A percentile compares a stretch with the other conserved stretches of the same genome.
phyloP scores from a whole-genome alignment of 2,329 filamentous ascomycete genomes.

The Penicillium expansum region DNA sequence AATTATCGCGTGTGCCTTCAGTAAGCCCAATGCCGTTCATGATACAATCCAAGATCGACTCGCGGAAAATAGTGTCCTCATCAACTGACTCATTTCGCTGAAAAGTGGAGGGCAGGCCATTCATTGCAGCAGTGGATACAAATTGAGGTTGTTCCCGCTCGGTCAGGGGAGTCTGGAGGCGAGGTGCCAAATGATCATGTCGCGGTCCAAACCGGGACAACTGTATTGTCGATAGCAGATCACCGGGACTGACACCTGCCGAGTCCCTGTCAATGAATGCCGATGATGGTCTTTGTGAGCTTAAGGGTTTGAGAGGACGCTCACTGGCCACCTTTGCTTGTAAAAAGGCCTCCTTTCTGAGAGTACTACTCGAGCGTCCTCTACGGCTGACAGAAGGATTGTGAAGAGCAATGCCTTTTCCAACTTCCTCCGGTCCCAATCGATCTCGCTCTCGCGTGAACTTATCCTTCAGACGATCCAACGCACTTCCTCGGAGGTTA shows the following conservation, averaged over 20 bases:
- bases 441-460: slow-evolving; percentile 82
- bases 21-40: slow-evolving; percentile 88
- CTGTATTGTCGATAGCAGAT: slow-evolving; percentile 76
- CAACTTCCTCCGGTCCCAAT: slow-evolving; percentile 73
- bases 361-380: slow-evolving; percentile 67
- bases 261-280: slow-evolving; percentile 33
- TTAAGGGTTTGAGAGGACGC: slow-evolving; percentile 25
- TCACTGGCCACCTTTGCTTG: slow-evolving; percentile 60
- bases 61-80: slow-evolving; percentile 83
- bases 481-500: slow-evolving; percentile 75
- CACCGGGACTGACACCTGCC: slow-evolving; percentile 64
- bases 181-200: slow-evolving; percentile 39
- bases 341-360: slow-evolving; percentile 76
- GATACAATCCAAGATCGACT: slow-evolving; percentile 90
- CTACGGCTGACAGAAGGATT: slow-evolving; percentile 68
- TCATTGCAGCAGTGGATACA: slow-evolving; percentile 28
- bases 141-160: slow-evolving; percentile 42
- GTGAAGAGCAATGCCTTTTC: slow-evolving; percentile 92
- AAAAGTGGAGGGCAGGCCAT: slow-evolving; percentile 37
- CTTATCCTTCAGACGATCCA: slow-evolving; percentile 87
- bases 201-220: slow-evolving; percentile 61
- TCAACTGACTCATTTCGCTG: slow-evolving; percentile 79
- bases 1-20: slow-evolving; percentile 58
- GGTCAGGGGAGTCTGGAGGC: slow-evolving; percentile 42
- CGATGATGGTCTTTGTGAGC: slow-evolving; percentile 14